A percentile compares a stretch with the other conserved stretches of the same genome.
phyloP scores from a whole-genome alignment of 352 stramenopile species.

The Pythium coloratum region DNA sequence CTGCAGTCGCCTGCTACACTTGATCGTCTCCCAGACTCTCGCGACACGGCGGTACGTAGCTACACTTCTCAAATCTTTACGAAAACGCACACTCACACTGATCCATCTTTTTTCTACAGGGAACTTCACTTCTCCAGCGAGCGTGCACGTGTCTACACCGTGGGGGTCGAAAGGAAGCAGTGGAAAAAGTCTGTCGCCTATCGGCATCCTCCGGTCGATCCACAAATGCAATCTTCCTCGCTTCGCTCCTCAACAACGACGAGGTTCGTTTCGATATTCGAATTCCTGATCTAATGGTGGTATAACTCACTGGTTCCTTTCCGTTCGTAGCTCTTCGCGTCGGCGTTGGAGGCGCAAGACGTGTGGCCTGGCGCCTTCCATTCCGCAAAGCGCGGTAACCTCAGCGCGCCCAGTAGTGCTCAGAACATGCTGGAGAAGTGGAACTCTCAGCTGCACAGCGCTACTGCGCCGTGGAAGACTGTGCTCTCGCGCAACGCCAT shows the following conservation, averaged over 20 bases:
- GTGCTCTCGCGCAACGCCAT: constrained; percentile 22
- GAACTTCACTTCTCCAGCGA: constrained; percentile 58
- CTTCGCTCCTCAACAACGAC: constrained; percentile 45
- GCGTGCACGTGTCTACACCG: constrained; percentile 47
- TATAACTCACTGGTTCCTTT: too few relatives aligned
- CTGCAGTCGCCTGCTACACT: constrained; percentile 17
- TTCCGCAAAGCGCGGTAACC: constrained; percentile 8
- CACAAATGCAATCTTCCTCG: constrained; percentile 58
- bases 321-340: constrained; percentile 22
- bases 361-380: constrained; percentile 15
- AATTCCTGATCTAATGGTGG: too few relatives aligned
- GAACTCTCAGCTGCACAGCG: constrained; percentile 21
- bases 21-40: constrained; percentile 31
- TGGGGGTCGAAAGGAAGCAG: constrained; percentile 23
- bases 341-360: constrained; percentile 9
- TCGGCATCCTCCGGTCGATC: constrained; percentile 26
- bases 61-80: background rate
- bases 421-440: constrained; percentile 21
- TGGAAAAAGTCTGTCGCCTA: constrained; percentile 28
- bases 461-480: constrained; percentile 23
- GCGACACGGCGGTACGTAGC: constrained; percentile 40
- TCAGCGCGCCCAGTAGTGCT: background rate
- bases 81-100: background rate
- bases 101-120: constrained; percentile 28
- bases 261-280: constrained; percentile 24